Percentiles rank a stretch among this genome's conserved stretches.
Evolutionary conservation across 208 protist species (phyloP).

Genomic region (Leishmania tropica): DNA sequence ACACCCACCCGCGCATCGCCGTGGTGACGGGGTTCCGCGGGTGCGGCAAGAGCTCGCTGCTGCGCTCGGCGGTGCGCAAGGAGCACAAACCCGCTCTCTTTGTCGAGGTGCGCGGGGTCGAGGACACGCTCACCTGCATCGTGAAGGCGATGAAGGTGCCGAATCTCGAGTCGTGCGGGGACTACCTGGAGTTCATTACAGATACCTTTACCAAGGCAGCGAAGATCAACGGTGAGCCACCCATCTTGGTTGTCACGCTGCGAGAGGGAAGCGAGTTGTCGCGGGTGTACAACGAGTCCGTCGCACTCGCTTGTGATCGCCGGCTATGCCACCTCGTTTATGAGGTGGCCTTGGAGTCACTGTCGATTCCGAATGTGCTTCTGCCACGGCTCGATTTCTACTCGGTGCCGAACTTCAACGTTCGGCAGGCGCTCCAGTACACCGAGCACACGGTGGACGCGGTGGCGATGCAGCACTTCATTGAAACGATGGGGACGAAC

Average conservation of each 20-base stretch:
- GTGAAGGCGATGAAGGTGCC: conserved; percentile 76
- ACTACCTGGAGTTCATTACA: conserved; percentile 78
- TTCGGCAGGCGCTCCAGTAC: conserved; percentile 69
- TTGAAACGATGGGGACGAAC: conserved; percentile 83
- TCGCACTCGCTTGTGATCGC: conserved; percentile 72
- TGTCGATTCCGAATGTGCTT: conserved; percentile 55
- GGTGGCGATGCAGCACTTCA: conserved; percentile 58
- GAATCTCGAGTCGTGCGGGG: conserved; percentile 82
- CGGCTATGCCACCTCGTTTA: conserved; percentile 78
- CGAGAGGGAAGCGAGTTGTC: conserved; percentile 68
- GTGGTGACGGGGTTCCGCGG: conserved; percentile 59
- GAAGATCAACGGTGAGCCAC: conserved; percentile 72
- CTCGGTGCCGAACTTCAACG: conserved; percentile 71
- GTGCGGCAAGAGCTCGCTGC: conserved; percentile 66
- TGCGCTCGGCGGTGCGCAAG: conserved; percentile 67
- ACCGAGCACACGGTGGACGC: conserved; percentile 80
- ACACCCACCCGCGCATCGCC: conserved; percentile 67
- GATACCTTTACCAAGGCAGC: conserved; percentile 70
- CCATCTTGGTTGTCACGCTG: conserved; percentile 77
- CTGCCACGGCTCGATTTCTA: conserved; percentile 83
- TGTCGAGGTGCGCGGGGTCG: conserved; percentile 72
- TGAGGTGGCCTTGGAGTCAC: conserved; percentile 72
- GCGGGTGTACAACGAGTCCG: conserved; percentile 81
- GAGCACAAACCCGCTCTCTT: conserved; percentile 81
- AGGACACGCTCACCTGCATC: conserved; percentile 69